These are phyloP conservation scores for Russula lepida DNA, from an alignment of 768 basidiomycete species.

Conservation along the genomic window DNA sequence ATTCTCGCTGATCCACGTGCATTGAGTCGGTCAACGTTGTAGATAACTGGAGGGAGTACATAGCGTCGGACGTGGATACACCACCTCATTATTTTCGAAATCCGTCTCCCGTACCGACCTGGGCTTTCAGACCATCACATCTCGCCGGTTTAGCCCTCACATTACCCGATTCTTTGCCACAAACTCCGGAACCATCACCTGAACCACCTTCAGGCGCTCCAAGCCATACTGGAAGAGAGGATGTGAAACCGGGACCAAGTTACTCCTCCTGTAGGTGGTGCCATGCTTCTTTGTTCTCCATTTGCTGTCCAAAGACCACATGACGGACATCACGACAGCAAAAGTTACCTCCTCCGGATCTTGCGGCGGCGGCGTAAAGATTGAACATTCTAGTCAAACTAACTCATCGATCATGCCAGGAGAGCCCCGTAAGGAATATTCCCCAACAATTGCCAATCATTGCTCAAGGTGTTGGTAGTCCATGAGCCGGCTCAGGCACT, in stretches of 20 bases:
- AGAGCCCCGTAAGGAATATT: not conserved
- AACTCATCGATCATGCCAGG: not conserved
- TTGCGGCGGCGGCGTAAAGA: not conserved
- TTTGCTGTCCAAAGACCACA: not conserved
- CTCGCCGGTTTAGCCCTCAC: not conserved
- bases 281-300: not conserved
- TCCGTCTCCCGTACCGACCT: conserved; percentile 16
- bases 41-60: conserved; percentile 16
- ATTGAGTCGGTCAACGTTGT: not conserved
- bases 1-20: not conserved
- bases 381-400: not conserved
- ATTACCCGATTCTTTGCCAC: conserved; percentile 8
- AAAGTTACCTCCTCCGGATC: not conserved
- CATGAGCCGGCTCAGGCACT: conserved; percentile 10
- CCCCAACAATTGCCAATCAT: not conserved
- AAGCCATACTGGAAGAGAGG: not conserved
- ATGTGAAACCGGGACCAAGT: not conserved
- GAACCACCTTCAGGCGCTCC: not conserved
- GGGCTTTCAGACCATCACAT: conserved; percentile 2
- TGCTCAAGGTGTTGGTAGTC: not conserved
- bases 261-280: not conserved
- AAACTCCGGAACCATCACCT: not conserved
- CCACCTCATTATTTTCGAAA: conserved; percentile 4
- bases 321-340: not conserved
- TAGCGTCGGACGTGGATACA: not conserved